Evolutionary conservation across 768 basidiomycete species (phyloP), one percentile per base, ranked within the genome.

Genomic region (Sutorius australiensis): DNA sequence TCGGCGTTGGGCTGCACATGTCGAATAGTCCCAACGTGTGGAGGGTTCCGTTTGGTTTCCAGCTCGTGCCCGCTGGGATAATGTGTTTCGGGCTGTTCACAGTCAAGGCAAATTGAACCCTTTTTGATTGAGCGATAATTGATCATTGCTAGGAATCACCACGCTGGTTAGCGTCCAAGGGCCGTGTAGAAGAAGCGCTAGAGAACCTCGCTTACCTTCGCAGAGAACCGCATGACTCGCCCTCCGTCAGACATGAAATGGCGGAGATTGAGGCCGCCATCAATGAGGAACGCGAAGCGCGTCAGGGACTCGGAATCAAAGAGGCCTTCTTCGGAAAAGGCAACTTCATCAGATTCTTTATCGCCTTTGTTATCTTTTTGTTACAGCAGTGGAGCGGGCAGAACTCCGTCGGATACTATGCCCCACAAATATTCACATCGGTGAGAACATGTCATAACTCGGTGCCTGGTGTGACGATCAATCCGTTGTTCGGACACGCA

Each of bases 321-420:
- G 85, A 89, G 60, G 87, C 87, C 3, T 87, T 92, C 72, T 73
- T 89, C 36, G 86, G 86, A 17, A 88, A 87, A 64, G 92, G 92
- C 43, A 92, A 92, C 71, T 79, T 82, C 42, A 73, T 85, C 54
- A 84, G 92, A 21, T 93, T 94, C 73, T 72, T 86, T n/a, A 91
- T 94, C 61, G 91, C 92, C 1, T 83, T 89, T 59, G 68, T 79
- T 27, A 88, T 91, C 55, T 91, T 92, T 74, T 65, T 87, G 54
- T 72, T 91, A 8, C 91, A 92, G 59, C 89, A 92, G 64, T 91
- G 85, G 85, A 78, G 80, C 44, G 92, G 92, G 1, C 91, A 92
- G 66, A 90, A 93, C 70, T 84, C 86, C 0, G 86, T 92, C 58
- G 80, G 79, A 40, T 86, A 89, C 65, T 88, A 89, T 55, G 83